Percentiles rank a stretch among this genome's conserved stretches.
These are phyloP conservation scores for Boletus sp. DNA, from an alignment of 768 basidiomycete genomes.

Conservation along the genomic window DNA sequence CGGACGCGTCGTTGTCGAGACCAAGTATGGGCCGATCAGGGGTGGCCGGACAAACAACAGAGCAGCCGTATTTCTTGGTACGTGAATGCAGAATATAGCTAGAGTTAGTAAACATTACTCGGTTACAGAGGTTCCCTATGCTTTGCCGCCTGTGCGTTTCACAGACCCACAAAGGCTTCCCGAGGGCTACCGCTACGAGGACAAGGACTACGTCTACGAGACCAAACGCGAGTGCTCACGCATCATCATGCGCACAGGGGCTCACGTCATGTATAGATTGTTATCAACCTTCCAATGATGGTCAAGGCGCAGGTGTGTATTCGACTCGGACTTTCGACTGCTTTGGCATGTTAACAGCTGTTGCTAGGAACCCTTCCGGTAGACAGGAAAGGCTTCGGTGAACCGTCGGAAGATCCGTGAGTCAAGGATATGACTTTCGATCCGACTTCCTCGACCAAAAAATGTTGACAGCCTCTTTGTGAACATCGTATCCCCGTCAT, in stretches of 20 bases:
- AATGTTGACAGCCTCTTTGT: conserved; percentile 50
- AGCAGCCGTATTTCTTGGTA: conserved; percentile 64
- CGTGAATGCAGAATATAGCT: background rate
- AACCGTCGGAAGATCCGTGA: conserved; percentile 71
- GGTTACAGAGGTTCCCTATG: conserved; percentile 67
- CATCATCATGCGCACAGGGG: background rate
- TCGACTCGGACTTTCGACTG: background rate
- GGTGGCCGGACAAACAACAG: conserved; percentile 64
- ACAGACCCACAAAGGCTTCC: conserved; percentile 61
- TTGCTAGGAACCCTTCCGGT: conserved; percentile 44
- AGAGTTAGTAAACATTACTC: background rate
- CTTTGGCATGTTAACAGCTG: background rate
- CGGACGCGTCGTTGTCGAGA: conserved; percentile 48
- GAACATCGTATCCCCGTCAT: conserved; percentile 60
- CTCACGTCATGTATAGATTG: conserved; percentile 40
- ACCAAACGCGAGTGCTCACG: conserved; percentile 43
- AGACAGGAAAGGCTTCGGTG: conserved; percentile 64
- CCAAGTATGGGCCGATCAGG: conserved; percentile 52
- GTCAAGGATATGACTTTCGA: background rate
- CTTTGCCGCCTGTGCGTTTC: conserved; percentile 62
- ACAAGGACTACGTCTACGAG: conserved; percentile 61
- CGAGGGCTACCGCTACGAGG: conserved; percentile 50
- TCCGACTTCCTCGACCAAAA: background rate
- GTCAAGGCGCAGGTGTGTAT: conserved; percentile 52
- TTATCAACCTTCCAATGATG: conserved; percentile 62